These are phyloP conservation scores for Zhuliangozyma parablackwelliae DNA, from an alignment of 1,139 yeast genomes.

Conservation along the genomic window DNA sequence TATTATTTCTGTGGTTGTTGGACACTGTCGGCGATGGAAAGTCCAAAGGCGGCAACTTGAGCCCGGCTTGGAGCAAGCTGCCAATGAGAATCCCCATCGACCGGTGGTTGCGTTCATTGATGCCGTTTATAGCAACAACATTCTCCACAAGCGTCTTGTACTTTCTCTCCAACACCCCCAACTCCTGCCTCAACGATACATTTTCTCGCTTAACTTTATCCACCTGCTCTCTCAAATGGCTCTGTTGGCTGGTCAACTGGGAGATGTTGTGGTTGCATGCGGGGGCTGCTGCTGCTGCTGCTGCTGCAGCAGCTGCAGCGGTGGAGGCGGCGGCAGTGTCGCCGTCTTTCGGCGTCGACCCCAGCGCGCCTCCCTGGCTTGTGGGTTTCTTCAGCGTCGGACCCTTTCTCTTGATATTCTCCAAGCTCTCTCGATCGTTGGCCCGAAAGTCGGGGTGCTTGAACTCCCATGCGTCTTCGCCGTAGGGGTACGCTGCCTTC, in stretches of 20 bases:
- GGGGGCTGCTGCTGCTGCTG: neutral
- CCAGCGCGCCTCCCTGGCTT: neutral
- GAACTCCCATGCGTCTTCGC: constrained; percentile 92
- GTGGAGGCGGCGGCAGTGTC: constrained; percentile 2
- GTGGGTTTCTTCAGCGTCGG: constrained; percentile 48
- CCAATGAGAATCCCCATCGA: constrained; percentile 48
- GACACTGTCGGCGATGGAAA: constrained; percentile 40
- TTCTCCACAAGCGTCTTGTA: constrained; percentile 64
- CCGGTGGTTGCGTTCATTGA: constrained; percentile 52
- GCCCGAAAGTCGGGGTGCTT: constrained; percentile 82
- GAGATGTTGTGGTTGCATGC: constrained; percentile 9
- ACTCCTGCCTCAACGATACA: constrained; percentile 36
- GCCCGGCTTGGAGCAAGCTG: constrained; percentile 53
- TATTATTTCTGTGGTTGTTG: neutral
- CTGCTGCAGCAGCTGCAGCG: constrained; percentile 1
- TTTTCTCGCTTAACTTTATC: constrained; percentile 40
- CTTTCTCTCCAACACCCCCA: constrained; percentile 46
- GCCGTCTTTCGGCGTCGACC: neutral
- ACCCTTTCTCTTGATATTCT: constrained; percentile 76
- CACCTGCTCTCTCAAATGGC: constrained; percentile 39
- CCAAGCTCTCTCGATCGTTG: constrained; percentile 66
- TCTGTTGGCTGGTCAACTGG: constrained; percentile 9
- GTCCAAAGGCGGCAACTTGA: constrained; percentile 62
- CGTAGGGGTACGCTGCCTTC: constrained; percentile 51
- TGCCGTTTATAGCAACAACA: constrained; percentile 49